Conservation (phyloP, 2,329 filamentous ascomycete species). For the Trichoderma arundinaceum region DNA sequence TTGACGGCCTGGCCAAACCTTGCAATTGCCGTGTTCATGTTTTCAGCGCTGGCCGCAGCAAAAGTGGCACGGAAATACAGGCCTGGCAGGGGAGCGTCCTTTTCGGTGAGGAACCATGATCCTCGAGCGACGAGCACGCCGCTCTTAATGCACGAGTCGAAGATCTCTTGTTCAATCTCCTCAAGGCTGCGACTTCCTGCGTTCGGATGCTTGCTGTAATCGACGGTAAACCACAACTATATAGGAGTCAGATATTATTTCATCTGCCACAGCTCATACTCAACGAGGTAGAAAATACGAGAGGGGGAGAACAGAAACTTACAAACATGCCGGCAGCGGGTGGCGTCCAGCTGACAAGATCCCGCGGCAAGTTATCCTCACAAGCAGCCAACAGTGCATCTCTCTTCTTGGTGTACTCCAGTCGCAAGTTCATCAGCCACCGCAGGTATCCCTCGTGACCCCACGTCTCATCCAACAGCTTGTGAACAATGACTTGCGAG, state of each 20-base stretch:
- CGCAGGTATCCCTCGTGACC: slow-evolving; percentile 87
- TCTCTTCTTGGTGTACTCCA: slow-evolving; percentile 80
- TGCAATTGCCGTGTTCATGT: slow-evolving; percentile 73
- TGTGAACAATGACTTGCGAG: slow-evolving; percentile 82
- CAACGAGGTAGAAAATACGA: too few relatives aligned
- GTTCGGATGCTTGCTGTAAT: slow-evolving; percentile 69
- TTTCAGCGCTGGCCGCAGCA: slow-evolving; percentile 74
- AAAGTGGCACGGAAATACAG: slow-evolving; percentile 92
- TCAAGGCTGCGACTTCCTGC: slow-evolving; percentile 58
- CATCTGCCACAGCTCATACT: neutral
- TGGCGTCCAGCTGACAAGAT: slow-evolving; percentile 78
- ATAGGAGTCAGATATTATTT: neutral
- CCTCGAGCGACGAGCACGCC: slow-evolving; percentile 83
- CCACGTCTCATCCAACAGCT: slow-evolving; percentile 92
- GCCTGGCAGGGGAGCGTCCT: slow-evolving; percentile 61
- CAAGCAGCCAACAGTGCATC: slow-evolving; percentile 80
- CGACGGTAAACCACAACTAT: slow-evolving; percentile 74
- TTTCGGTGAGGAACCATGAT: slow-evolving; percentile 88
- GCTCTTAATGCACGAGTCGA: slow-evolving; percentile 73
- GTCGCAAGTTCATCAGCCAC: slow-evolving; percentile 84
- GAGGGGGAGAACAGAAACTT: slow-evolving; percentile 44
- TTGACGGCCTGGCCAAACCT: slow-evolving; percentile 78
- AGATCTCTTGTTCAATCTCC: slow-evolving; percentile 85
- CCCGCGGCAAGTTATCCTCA: slow-evolving; percentile 74
- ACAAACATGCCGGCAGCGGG: slow-evolving; percentile 95